A percentile compares a stretch with the other conserved stretches of the same genome.
Conservation (phyloP, 169 alveolate species). For the Cardiosporidium cionae region DNA sequence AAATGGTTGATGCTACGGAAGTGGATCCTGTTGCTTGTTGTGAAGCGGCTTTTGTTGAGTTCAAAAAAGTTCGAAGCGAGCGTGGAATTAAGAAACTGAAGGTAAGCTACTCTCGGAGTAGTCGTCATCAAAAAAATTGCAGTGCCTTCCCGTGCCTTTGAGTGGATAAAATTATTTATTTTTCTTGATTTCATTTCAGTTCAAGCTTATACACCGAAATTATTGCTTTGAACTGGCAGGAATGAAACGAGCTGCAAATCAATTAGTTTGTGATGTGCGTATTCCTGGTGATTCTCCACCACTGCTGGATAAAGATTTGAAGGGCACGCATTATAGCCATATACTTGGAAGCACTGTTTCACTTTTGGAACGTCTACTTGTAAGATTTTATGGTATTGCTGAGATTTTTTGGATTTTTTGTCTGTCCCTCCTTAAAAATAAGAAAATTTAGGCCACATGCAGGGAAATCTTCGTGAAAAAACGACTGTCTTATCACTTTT, state of each 20-base stretch:
- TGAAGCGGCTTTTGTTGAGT: neutral
- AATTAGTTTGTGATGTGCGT: constrained; percentile 1
- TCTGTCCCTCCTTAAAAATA: too few species aligned
- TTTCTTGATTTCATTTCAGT: too few species aligned
- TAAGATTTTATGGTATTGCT: too few species aligned
- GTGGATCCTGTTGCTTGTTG: neutral
- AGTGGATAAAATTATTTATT: too few species aligned
- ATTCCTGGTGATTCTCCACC: constrained; percentile 1
- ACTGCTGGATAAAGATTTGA: constrained; percentile 1
- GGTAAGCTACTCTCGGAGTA: too few species aligned
- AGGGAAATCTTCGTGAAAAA: too few species aligned
- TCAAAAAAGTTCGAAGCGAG: neutral
- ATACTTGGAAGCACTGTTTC: constrained; percentile 23
- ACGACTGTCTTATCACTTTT: too few species aligned
- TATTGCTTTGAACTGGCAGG: constrained; percentile 30
- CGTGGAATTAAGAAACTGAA: neutral
- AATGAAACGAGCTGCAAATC: constrained; percentile 10
- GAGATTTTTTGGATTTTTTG: too few species aligned
- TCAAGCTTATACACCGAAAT: constrained; percentile 13
- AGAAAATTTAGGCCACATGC: too few species aligned
- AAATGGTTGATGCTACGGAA: too few species aligned
- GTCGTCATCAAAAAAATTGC: too few species aligned
- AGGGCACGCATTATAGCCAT: constrained; percentile 22
- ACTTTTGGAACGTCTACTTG: constrained; percentile 18
- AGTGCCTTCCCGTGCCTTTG: too few species aligned